Evolutionary conservation across 768 basidiomycete genomes (phyloP), one percentile per base, ranked within the genome.

Genomic region (Clathrus columnatus): DNA sequence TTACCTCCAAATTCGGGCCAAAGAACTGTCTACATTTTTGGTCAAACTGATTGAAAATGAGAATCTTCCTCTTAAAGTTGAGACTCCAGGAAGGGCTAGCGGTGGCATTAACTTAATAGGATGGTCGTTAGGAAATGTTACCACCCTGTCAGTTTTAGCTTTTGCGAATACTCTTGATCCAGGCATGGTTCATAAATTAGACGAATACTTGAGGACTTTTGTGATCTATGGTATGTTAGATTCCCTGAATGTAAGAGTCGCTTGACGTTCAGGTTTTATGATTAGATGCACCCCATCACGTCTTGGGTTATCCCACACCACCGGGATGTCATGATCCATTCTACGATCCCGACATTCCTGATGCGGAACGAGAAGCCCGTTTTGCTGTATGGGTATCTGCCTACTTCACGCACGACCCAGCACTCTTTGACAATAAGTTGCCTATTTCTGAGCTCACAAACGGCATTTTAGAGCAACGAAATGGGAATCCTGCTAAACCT

Each of bases 1-100:
- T 1, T 68, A 65, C 43, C 42, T 73, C 28, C 60, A 62, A 27
- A 63, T 54, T 1, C 67, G 70, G 1, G 73, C 69, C 3, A 50
- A 61, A 7, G 73, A 76, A 50, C 54, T 73, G 11, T 67, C 63
- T 16, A 62, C 54, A 7, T 72, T 73, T 57, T 62, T 75, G n/a
- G 66, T 60, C 26, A 56, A 60, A 24, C 65, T 75, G 44, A 68
- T 75, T 28, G 24, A 62, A 50, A 59, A 61, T 20, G 59, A 65
- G 36, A 54, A 62, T 5, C 59, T 75, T 7, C 70, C 70, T 7
- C 63, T 60, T 0, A 48, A 66, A 2, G 62, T 63, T 28, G 48
- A 43, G 29, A 56, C 41, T 18, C 49, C 49, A 14, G 24, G 46
- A 21, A 53, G 51, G 36, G 63, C 61, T 43, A 51, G 57, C 10